phyloP scores from a whole-genome alignment of 768 basidiomycete species.

The Boletus pseudopeckii region DNA sequence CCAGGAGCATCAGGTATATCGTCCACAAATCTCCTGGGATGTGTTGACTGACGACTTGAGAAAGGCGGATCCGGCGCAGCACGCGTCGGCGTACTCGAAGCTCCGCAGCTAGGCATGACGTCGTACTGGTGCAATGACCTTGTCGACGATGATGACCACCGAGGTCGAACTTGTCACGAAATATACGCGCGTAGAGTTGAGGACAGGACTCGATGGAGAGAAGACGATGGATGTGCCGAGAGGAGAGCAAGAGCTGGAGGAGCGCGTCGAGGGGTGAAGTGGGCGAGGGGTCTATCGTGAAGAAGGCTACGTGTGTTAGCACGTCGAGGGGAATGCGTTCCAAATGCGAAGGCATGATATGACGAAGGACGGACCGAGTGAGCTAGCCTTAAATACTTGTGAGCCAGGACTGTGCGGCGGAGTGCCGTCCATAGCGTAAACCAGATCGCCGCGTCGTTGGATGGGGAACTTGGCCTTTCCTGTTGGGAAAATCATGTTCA shows the following conservation, averaged over 20 bases:
- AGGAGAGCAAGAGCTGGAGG: slow-evolving; percentile 44
- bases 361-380: slow-evolving; percentile 12
- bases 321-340: slow-evolving; percentile 54
- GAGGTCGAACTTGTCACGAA: slow-evolving; percentile 47
- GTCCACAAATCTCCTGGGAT: slow-evolving; percentile 52
- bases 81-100: slow-evolving; percentile 45
- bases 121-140: slow-evolving; percentile 33
- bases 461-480: slow-evolving; percentile 33
- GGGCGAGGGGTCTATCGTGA: slow-evolving; percentile 38
- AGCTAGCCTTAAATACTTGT: slow-evolving; percentile 25
- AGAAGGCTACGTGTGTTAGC: slow-evolving; percentile 52
- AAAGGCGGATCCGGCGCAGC: slow-evolving; percentile 44
- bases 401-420: slow-evolving; percentile 24
- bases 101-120: slow-evolving; percentile 44
- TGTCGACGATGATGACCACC: slow-evolving; percentile 22
- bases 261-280: slow-evolving; percentile 41
- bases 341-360: slow-evolving; percentile 44
- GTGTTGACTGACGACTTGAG: slow-evolving; percentile 23
- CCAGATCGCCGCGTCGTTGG: slow-evolving; percentile 30
- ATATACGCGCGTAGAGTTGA: slow-evolving; percentile 56
- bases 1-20: slow-evolving; percentile 57
- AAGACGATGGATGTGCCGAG: slow-evolving; percentile 40
- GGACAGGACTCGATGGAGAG: slow-evolving; percentile 45
- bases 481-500: slow-evolving; percentile 35
- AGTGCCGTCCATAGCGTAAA: slow-evolving; percentile 34